These are phyloP conservation scores for Gastrolobium villosum DNA, from an alignment of 306 rosid genomes.

Conservation along the genomic window DNA sequence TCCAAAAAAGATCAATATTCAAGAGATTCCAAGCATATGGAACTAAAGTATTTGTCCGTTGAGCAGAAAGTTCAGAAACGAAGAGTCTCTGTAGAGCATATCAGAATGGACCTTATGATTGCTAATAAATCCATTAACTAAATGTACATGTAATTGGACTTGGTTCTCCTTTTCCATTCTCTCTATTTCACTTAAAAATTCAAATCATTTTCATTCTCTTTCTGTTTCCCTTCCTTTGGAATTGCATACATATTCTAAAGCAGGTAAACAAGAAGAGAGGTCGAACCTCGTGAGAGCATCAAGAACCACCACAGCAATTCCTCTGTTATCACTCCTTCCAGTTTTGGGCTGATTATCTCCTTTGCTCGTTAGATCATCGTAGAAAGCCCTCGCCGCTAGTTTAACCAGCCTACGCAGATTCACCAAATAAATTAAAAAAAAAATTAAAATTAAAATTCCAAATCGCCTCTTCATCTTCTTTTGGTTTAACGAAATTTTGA, in stretches of 20 bases:
- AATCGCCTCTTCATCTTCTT: neutral
- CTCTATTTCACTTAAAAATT: slow-evolving; percentile 30
- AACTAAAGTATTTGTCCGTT: too few relatives aligned
- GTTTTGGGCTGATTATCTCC: slow-evolving; percentile 95
- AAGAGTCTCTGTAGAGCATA: too few relatives aligned
- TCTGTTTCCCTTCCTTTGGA: neutral
- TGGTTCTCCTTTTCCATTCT: neutral
- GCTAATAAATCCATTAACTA: too few relatives aligned
- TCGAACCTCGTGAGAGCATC: slow-evolving; percentile 93
- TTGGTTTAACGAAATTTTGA: neutral
- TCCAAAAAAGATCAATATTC: too few relatives aligned
- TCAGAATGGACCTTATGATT: too few relatives aligned
- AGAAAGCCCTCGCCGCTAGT: slow-evolving; percentile 92
- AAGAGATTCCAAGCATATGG: too few relatives aligned
- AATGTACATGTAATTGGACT: too few relatives aligned
- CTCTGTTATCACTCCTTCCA: slow-evolving; percentile 90
- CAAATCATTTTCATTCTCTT: neutral
- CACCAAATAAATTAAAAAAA: neutral
- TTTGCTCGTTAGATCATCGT: slow-evolving; percentile 84
- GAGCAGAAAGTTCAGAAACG: too few relatives aligned
- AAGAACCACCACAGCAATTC: slow-evolving; percentile 99
- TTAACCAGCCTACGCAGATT: slow-evolving; percentile 74
- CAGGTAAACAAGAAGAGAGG: neutral
- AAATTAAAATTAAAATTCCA: neutral
- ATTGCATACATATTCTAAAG: neutral